These are phyloP conservation scores for Monoraphidium neglectum DNA, from an alignment of 139 green algal genomes.

Conservation along the genomic window DNA sequence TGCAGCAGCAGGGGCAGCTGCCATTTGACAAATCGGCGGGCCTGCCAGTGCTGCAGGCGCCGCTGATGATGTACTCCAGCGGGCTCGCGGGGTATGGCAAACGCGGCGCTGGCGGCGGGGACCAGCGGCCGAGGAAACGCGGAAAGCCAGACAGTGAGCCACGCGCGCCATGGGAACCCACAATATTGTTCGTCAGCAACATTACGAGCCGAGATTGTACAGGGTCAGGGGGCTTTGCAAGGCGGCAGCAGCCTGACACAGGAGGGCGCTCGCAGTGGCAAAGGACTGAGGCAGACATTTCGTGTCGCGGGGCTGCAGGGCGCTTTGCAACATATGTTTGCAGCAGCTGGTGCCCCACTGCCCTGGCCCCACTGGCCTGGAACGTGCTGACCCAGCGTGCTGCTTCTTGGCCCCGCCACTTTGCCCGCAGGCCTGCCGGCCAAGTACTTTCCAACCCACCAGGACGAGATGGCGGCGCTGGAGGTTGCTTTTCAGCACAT, in stretches of 20 bases:
- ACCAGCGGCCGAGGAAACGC: neutral
- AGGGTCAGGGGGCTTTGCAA: too few relatives aligned
- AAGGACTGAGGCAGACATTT: neutral
- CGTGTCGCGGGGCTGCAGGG: neutral
- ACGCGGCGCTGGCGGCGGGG: neutral
- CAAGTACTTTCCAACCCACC: constrained; percentile 12
- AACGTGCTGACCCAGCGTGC: neutral
- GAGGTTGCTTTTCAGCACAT: constrained; percentile 22
- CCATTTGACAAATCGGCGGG: neutral
- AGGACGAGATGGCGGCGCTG: constrained; percentile 22
- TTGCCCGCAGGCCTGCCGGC: constrained; percentile 11
- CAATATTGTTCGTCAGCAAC: too few relatives aligned
- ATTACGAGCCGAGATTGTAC: too few relatives aligned
- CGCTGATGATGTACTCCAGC: neutral
- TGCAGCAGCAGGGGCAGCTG: neutral
- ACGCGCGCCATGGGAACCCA: too few relatives aligned
- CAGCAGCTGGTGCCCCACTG: neutral
- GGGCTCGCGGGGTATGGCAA: neutral
- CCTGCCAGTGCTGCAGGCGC: neutral
- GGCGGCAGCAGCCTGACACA: too few relatives aligned
- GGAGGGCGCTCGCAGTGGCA: neutral
- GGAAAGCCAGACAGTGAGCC: neutral
- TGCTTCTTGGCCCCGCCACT: neutral
- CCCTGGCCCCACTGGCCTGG: neutral
- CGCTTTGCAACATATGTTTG: neutral